These are phyloP conservation scores for Dianthus caryophyllus DNA, from an alignment of 148 eudicot genomes.

Conservation along the genomic window DNA sequence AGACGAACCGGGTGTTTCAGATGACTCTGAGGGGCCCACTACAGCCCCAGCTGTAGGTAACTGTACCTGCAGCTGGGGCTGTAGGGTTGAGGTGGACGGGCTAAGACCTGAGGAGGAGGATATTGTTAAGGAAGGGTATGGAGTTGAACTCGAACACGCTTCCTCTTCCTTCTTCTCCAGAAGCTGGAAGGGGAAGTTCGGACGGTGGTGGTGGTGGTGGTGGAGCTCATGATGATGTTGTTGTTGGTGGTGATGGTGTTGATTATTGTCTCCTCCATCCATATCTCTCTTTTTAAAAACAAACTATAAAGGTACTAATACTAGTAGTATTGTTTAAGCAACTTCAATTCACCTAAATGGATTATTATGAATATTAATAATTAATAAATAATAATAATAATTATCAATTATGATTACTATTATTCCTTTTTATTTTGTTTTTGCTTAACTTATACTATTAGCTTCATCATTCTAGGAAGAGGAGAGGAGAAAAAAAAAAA, in stretches of 20 bases:
- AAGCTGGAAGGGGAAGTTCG: conserved; percentile 76
- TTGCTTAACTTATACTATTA: not conserved
- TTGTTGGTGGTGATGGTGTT: conserved; percentile 39
- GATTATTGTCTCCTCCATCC: conserved; percentile 69
- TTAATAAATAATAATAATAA: too few species aligned
- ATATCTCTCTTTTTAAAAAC: conserved; percentile 13
- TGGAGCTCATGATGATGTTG: conserved; percentile 35
- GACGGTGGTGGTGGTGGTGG: conserved; percentile 46
- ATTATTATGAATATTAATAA: conserved; percentile 3
- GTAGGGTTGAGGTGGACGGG: conserved; percentile 19
- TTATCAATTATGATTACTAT: not conserved
- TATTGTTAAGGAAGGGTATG: conserved; percentile 48
- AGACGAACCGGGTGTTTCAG: conserved; percentile 12
- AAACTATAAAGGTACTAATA: conserved; percentile 7
- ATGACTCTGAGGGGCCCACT: conserved; percentile 13
- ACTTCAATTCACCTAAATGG: conserved; percentile 23
- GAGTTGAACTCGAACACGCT: conserved; percentile 44
- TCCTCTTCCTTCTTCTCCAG: conserved; percentile 77
- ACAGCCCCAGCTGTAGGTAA: not conserved
- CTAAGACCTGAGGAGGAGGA: conserved; percentile 18
- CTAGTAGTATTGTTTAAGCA: conserved; percentile 8
- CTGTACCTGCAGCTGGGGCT: conserved; percentile 15
- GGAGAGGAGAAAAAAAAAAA: not conserved
- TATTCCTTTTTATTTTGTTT: not conserved
- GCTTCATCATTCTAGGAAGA: conserved; percentile 2